phyloP scores from a whole-genome alignment of 2,329 filamentous ascomycete genomes.

The Monosporascus sp. region DNA sequence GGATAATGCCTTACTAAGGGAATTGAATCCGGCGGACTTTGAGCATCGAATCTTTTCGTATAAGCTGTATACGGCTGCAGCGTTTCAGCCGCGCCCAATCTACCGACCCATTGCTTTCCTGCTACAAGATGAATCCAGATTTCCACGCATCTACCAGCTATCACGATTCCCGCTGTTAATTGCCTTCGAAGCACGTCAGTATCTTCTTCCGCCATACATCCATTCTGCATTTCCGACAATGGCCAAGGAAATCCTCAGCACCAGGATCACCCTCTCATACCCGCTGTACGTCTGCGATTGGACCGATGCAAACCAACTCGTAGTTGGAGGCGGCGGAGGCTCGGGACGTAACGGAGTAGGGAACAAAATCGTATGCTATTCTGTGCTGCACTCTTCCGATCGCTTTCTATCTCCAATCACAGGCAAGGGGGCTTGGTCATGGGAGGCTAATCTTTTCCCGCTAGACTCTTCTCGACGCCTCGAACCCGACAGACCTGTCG shows the following conservation, averaged over 20 bases:
- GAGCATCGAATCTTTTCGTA: too few relatives aligned
- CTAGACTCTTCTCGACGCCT: slow-evolving; percentile 69
- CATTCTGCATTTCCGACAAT: slow-evolving; percentile 14
- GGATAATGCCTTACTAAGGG: too few relatives aligned
- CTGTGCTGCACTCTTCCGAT: background rate
- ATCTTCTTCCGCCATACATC: background rate
- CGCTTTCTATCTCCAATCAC: too few relatives aligned
- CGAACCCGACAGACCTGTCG: slow-evolving; percentile 56
- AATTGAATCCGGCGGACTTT: too few relatives aligned
- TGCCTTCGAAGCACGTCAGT: background rate
- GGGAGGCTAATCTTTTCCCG: slow-evolving; percentile 3
- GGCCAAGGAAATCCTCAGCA: slow-evolving; percentile 35
- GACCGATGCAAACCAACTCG: slow-evolving; percentile 65
- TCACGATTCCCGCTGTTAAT: background rate
- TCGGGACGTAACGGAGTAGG: slow-evolving; percentile 74
- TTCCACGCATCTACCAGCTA: background rate
- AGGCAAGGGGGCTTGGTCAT: background rate
- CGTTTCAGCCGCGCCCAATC: too few relatives aligned
- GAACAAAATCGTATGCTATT: slow-evolving; percentile 70
- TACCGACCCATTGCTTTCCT: background rate
- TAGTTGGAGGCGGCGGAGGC: slow-evolving; percentile 85
- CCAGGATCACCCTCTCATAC: slow-evolving; percentile 68
- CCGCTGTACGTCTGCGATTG: slow-evolving; percentile 83
- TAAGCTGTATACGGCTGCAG: too few relatives aligned
- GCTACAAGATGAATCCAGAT: background rate